These are phyloP conservation scores for Lepiota venenata DNA, from an alignment of 768 basidiomycete species.

Conservation along the genomic window DNA sequence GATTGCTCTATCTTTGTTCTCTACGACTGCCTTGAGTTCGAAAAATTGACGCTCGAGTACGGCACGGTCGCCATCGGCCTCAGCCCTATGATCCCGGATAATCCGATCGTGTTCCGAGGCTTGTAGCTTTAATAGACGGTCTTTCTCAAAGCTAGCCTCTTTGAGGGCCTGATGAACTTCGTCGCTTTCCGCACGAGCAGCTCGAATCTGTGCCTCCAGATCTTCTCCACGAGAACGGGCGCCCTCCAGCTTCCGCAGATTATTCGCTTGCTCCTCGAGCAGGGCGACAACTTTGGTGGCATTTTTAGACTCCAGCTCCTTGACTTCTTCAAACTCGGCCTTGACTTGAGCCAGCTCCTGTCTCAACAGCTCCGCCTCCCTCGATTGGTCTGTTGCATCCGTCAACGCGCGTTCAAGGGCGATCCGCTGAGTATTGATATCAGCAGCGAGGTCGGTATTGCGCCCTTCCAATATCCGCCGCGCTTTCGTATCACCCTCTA, in stretches of 20 bases:
- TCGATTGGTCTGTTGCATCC: constrained; percentile 68
- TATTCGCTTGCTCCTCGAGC: constrained; percentile 73
- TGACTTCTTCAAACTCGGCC: constrained; percentile 64
- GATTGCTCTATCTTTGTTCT: constrained; percentile 56
- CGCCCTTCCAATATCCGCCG: constrained; percentile 64
- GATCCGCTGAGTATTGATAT: constrained; percentile 52
- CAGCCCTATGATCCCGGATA: constrained; percentile 86
- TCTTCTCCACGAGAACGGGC: constrained; percentile 73
- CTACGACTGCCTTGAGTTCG: constrained; percentile 63
- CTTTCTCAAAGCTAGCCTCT: constrained; percentile 74
- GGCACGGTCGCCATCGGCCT: constrained; percentile 91
- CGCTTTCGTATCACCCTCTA: constrained; percentile 60
- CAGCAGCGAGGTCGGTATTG: constrained; percentile 50
- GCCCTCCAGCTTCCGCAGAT: constrained; percentile 68
- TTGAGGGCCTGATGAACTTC: constrained; percentile 65
- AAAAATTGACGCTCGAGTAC: constrained; percentile 87
- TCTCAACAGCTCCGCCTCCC: constrained; percentile 52
- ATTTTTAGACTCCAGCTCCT: constrained; percentile 61
- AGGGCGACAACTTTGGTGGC: constrained; percentile 59
- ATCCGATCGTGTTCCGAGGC: constrained; percentile 61
- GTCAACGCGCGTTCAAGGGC: constrained; percentile 55
- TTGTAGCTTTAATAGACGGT: constrained; percentile 67
- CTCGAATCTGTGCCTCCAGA: constrained; percentile 70
- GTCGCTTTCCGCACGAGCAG: constrained; percentile 67
- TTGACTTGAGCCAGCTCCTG: constrained; percentile 61